Conservation (phyloP, 768 basidiomycete species). For the Trametes sanguinea region DNA sequence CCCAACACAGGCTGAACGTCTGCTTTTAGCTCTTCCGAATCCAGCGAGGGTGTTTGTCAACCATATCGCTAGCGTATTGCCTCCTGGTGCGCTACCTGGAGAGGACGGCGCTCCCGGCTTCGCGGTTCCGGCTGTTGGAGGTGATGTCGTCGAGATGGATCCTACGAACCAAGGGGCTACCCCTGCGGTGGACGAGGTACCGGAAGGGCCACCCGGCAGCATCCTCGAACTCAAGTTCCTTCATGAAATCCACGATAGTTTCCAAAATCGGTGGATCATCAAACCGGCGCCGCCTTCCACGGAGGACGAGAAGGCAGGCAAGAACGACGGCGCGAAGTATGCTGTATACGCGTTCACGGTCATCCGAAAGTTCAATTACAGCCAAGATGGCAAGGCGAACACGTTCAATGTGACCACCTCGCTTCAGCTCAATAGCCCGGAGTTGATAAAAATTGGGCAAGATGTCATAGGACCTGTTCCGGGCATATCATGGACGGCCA, state of each 20-base stretch:
- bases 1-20: no score
- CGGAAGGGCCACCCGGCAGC: constrained; percentile 25
- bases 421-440: constrained; percentile 58
- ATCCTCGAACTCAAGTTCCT: constrained; percentile 30
- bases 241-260: constrained; percentile 26
- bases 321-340: constrained; percentile 27
- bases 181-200: constrained; percentile 18
- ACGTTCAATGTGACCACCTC: constrained; percentile 29
- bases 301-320: constrained; percentile 12
- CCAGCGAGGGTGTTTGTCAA: neutral
- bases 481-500: constrained; percentile 62
- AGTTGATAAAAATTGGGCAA: constrained; percentile 57
- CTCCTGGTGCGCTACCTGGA: neutral
- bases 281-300: constrained; percentile 26
- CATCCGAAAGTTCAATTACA: constrained; percentile 30
- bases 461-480: constrained; percentile 60
- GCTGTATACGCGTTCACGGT: constrained; percentile 32
- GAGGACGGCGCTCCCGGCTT: constrained; percentile 11
- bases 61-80: neutral
- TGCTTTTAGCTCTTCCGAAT: no score
- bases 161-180: constrained; percentile 1
- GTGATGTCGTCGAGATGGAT: constrained; percentile 27
- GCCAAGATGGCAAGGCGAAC: constrained; percentile 15
- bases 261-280: constrained; percentile 27
- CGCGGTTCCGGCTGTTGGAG: constrained; percentile 21